Base-by-base conservation (phyloP, 1,284 basidiomycete species). In the Ceratobasidium sp. region DNA sequence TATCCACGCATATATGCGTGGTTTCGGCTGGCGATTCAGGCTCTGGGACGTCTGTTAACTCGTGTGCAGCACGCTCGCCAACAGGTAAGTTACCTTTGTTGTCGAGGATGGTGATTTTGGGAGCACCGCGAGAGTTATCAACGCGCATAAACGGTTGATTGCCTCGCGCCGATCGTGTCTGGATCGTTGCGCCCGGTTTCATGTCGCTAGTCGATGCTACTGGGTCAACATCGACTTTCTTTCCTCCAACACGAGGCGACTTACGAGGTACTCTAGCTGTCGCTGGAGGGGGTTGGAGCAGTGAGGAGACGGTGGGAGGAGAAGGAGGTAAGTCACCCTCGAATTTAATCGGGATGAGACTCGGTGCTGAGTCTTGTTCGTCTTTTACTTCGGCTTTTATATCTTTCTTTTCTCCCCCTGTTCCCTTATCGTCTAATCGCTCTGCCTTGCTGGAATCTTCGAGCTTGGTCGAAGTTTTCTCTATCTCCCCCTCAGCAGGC, bases 401-500 rank as follows among this genome's bases (percentile, higher is more conserved):
- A 59, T 23, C 26, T 59, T 20, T 59, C 28, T 13, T 13, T 1
- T n/a, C n/a, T 52, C n/a, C 15, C 48, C 48, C n/a, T 13, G 48
- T n/a, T 15, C 48, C 48, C n/a, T 52, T 52, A 2, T 52, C 48
- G 4, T 33, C 48, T 52, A n/a, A 52, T 52, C 15, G 48, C 48
- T n/a, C 26, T 5, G 4, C 33, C 33, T 33, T 33, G 33, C 26
- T 57, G 26, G 20, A 57, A 26, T 3, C 54, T 57, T 57, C 2
- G 26, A 15, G 1, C 4, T 33, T 33, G 33, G 1, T 4, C 4
- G 33, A 33, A 33, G 33, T 33, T 33, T 33, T 33, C 33, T 33
- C 33, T 33, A 33, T 62, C 61, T 62, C 61, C 61, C 61, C 61
- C 61, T 62, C 15, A 17, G 26, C 61, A 33, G 28, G 61, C 28